A percentile compares a stretch with the other conserved stretches of the same genome.
Conservation (phyloP, 768 basidiomycete species). For the Suillus decipiens region DNA sequence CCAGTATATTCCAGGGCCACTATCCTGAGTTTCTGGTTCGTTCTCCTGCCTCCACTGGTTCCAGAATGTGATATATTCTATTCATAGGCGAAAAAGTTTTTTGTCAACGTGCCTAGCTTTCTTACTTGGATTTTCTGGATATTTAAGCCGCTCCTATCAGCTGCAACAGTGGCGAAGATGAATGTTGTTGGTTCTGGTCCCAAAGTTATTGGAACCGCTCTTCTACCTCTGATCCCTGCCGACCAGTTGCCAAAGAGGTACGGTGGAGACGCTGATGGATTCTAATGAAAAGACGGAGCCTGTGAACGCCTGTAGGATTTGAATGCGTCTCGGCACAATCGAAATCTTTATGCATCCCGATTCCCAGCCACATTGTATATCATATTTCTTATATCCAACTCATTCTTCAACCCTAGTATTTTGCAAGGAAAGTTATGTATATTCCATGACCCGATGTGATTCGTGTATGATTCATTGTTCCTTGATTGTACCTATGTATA, state of each 20-base stretch:
- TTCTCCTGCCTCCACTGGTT: slow-evolving; percentile 3
- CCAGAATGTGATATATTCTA: slow-evolving; percentile 1
- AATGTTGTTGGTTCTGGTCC: slow-evolving; percentile 68
- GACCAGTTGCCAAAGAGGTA: slow-evolving; percentile 68
- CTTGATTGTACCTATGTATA: neutral
- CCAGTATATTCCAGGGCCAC: slow-evolving; percentile 71
- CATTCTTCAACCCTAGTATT: neutral
- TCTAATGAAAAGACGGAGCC: slow-evolving; percentile 32
- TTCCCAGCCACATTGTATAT: neutral
- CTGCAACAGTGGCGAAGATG: slow-evolving; percentile 82
- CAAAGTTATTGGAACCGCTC: slow-evolving; percentile 57
- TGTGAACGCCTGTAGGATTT: neutral
- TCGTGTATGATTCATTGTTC: neutral
- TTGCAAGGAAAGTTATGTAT: neutral
- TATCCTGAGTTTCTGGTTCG: slow-evolving; percentile 79
- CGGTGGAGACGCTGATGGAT: slow-evolving; percentile 63
- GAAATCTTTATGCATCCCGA: neutral
- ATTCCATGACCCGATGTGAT: neutral
- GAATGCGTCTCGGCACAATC: too few species aligned
- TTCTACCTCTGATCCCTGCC: slow-evolving; percentile 56
- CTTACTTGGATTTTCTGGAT: slow-evolving; percentile 84
- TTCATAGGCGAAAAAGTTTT: slow-evolving; percentile 69
- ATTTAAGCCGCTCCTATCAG: slow-evolving; percentile 73
- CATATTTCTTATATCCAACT: neutral
- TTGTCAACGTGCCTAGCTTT: slow-evolving; percentile 76